These are phyloP conservation scores for Baorangia bicolor DNA, from an alignment of 768 basidiomycete genomes.

Conservation along the genomic window DNA sequence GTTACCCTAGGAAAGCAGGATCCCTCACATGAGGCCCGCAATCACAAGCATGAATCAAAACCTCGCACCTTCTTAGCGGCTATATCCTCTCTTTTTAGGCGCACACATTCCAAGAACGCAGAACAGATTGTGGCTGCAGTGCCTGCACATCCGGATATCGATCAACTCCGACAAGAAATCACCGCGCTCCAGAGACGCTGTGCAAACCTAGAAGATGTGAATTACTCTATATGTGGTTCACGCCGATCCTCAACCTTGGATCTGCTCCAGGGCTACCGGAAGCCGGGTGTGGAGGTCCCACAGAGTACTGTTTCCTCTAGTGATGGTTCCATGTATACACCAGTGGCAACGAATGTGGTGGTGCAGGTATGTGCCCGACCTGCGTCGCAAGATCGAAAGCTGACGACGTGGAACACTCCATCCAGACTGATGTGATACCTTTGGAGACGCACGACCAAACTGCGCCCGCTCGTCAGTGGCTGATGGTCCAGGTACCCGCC, in stretches of 20 bases:
- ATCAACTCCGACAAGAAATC: background rate
- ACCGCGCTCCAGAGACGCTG: background rate
- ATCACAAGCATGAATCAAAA: background rate
- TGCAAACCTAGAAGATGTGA: background rate
- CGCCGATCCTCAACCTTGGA: background rate
- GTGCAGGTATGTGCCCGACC: background rate
- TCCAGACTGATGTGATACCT: background rate
- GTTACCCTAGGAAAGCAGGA: background rate
- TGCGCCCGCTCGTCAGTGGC: too few species aligned
- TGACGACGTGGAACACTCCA: background rate
- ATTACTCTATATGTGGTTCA: background rate
- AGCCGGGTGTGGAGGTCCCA: background rate
- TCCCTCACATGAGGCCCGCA: background rate
- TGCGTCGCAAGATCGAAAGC: background rate
- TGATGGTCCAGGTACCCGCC: too few species aligned
- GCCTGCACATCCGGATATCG: background rate
- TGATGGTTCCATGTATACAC: background rate
- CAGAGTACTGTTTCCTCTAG: background rate
- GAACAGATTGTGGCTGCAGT: background rate
- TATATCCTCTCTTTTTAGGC: background rate
- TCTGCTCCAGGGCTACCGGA: background rate
- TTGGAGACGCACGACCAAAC: background rate
- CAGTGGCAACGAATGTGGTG: background rate
- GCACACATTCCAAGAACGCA: background rate
- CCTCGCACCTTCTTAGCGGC: background rate